A percentile compares a stretch with the other conserved stretches of the same genome.
phyloP scores from a whole-genome alignment of 73 alveolate genomes.

The Diophrys appendiculata region DNA sequence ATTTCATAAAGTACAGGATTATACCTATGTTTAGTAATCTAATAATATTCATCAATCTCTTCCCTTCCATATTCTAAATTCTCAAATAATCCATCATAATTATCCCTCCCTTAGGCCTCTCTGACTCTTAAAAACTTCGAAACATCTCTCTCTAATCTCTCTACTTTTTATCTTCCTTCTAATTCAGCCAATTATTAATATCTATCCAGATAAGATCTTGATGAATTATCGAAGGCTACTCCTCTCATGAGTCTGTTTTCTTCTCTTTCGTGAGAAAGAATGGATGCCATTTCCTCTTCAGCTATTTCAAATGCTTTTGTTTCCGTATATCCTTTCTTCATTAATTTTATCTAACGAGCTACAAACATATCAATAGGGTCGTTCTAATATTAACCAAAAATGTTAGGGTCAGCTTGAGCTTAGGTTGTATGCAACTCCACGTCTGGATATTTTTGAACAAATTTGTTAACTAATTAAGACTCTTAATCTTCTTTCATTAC shows the following conservation, averaged over 20 bases:
- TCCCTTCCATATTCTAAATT: conserved; percentile 16
- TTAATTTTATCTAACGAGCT: conserved; percentile 18
- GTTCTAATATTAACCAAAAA: not conserved
- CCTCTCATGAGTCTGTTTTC: conserved; percentile 54
- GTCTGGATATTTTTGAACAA: conserved; percentile 18
- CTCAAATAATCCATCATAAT: not conserved
- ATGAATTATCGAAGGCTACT: conserved; percentile 23
- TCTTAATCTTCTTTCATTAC: too few species aligned
- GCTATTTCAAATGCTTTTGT: conserved; percentile 35
- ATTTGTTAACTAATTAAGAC: too few species aligned
- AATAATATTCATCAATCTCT: conserved; percentile 11
- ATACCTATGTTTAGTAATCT: not conserved
- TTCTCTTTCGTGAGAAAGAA: conserved; percentile 28
- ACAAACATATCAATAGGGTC: conserved; percentile 42
- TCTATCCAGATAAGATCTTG: conserved; percentile 50
- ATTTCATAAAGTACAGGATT: conserved; percentile 58
- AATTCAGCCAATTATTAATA: conserved; percentile 46
- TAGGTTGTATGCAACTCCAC: not conserved
- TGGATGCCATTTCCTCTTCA: conserved; percentile 28
- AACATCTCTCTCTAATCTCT: conserved; percentile 51
- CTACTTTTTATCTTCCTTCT: conserved; percentile 45
- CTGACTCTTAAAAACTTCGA: conserved; percentile 33
- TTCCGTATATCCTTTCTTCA: conserved; percentile 53
- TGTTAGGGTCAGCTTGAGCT: conserved; percentile 4
- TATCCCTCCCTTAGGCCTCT: conserved; percentile 3